A percentile compares a stretch with the other conserved stretches of the same genome.
Evolutionary conservation across 768 basidiomycete genomes (phyloP).

Genomic region (Amanita exitialis): DNA sequence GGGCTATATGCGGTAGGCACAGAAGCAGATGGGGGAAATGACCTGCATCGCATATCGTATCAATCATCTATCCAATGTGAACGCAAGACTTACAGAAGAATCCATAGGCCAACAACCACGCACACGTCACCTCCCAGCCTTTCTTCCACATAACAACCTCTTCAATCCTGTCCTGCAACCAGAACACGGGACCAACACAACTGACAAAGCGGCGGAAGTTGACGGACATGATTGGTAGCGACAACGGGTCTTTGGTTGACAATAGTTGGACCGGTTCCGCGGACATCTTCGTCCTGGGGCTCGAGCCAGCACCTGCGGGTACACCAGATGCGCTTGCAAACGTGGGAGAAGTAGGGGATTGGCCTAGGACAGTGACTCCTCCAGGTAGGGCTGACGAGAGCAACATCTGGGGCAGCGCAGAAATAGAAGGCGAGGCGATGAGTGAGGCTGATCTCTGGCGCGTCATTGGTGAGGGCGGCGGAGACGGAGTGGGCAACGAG

Average conservation of each 20-base stretch:
- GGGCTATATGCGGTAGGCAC: constrained; percentile 51
- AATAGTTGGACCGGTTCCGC: constrained; percentile 26
- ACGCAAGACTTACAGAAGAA: constrained; percentile 57
- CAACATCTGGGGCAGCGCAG: constrained; percentile 26
- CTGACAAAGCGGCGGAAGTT: constrained; percentile 80
- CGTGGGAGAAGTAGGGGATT: background rate
- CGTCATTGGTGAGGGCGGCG: constrained; percentile 20
- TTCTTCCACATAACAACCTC: constrained; percentile 79
- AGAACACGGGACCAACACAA: constrained; percentile 72
- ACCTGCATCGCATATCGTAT: constrained; percentile 30
- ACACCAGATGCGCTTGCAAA: background rate
- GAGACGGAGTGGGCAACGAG: constrained; percentile 29
- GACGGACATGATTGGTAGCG: constrained; percentile 63
- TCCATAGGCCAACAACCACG: constrained; percentile 69
- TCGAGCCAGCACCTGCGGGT: background rate
- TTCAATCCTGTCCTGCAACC: constrained; percentile 83
- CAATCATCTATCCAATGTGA: background rate
- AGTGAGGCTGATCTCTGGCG: constrained; percentile 14
- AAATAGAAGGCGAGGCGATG: constrained; percentile 21
- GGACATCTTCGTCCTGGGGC: constrained; percentile 14
- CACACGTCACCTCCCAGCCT: constrained; percentile 59
- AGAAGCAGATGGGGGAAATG: constrained; percentile 68
- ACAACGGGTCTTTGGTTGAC: constrained; percentile 58
- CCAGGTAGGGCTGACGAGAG: constrained; percentile 21
- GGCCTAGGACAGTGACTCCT: background rate